A percentile compares a stretch with the other conserved stretches of the same genome.
Evolutionary conservation across 2,329 filamentous ascomycete species (phyloP).

Genomic region (Grosmannia clavigera): DNA sequence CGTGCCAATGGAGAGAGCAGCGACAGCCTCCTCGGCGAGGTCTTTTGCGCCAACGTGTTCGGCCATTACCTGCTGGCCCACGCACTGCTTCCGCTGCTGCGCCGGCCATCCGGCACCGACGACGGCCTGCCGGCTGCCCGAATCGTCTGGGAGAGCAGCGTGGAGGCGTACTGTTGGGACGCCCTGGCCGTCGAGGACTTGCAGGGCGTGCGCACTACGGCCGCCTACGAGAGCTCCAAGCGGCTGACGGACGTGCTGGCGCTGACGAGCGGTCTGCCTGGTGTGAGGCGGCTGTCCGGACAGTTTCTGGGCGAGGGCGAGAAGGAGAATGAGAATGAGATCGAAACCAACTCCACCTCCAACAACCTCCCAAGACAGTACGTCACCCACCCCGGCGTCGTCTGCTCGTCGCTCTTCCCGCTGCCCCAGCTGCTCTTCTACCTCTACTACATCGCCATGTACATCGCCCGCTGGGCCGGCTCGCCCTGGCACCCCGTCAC

Average conservation of each 20-base stretch:
- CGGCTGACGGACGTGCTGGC: conserved; percentile 72
- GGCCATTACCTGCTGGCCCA: conserved; percentile 88
- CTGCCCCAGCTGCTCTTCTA: conserved; percentile 57
- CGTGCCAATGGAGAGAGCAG: conserved; percentile 18
- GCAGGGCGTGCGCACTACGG: conserved; percentile 51
- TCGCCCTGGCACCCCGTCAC: conserved; percentile 77
- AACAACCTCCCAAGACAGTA: conserved; percentile 47
- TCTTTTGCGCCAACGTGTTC: conserved; percentile 89
- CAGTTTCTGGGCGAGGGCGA: conserved; percentile 38
- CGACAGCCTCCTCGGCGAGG: conserved; percentile 48
- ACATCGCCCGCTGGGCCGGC: conserved; percentile 62
- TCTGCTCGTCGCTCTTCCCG: conserved; percentile 69
- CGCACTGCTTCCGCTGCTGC: conserved; percentile 63
- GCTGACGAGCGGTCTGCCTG: conserved; percentile 59
- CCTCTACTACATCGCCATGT: conserved; percentile 55
- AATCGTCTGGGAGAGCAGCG: conserved; percentile 76
- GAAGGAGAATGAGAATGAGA: conserved; percentile 10
- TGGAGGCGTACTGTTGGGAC: conserved; percentile 46
- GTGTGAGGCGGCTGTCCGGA: conserved; percentile 42
- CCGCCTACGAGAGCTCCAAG: conserved; percentile 78
- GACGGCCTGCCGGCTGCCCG: conserved; percentile 35
- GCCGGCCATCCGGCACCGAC: conserved; percentile 28
- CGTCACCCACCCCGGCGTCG: conserved; percentile 75
- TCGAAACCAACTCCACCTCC: conserved; percentile 12
- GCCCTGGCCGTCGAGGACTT: conserved; percentile 58